Percentiles rank a stretch among this genome's conserved stretches.
phyloP scores from a whole-genome alignment of 2,329 filamentous ascomycete species.

The Aspergillus bombycis region DNA sequence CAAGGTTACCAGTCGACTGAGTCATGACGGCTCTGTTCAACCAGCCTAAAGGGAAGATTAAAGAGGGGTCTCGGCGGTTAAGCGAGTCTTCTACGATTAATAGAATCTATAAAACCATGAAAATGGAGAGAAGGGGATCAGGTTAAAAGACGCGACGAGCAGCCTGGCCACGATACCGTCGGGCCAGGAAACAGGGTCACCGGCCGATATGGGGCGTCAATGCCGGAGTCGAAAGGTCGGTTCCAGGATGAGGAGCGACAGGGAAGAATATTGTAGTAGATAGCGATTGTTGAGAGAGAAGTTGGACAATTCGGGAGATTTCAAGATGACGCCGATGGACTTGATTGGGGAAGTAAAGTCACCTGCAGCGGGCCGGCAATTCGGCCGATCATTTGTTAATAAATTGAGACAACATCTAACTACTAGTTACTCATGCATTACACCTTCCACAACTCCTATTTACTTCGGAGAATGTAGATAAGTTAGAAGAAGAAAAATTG shows the following conservation, averaged over 20 bases:
- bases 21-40: conserved; percentile 52
- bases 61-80: not conserved
- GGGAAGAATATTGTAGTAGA: not conserved
- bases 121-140: not conserved
- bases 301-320: not conserved
- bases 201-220: not conserved
- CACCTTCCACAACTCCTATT: too few relatives aligned
- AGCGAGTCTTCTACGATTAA: not conserved
- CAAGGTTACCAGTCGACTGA: conserved; percentile 59
- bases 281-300: not conserved
- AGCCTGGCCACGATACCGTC: not conserved
- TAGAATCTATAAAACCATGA: not conserved
- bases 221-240: not conserved
- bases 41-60: conserved; percentile 8
- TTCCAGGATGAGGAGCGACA: not conserved
- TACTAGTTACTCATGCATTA: too few relatives aligned
- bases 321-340: not conserved
- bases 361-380: conserved; percentile 8
- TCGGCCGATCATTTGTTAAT: conserved; percentile 11
- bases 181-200: not conserved
- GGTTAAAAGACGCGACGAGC: not conserved
- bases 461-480: too few relatives aligned
- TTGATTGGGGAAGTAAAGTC: not conserved
- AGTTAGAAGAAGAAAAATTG: too few relatives aligned
- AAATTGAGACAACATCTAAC: not conserved